A percentile compares a stretch with the other conserved stretches of the same genome.
phyloP scores from a whole-genome alignment of 257 asterid genomes.

The Verbena officinalis region DNA sequence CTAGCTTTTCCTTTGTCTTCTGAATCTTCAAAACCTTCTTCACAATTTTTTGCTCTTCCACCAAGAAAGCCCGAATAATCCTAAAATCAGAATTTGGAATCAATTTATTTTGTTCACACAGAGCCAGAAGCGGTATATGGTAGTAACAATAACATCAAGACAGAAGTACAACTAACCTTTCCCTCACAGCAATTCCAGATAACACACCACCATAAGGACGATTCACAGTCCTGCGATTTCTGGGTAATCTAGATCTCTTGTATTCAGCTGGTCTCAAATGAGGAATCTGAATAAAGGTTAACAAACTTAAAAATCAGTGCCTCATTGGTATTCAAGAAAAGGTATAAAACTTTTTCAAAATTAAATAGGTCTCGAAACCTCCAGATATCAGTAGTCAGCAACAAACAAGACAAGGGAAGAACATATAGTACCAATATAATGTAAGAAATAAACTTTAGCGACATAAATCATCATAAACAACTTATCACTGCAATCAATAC shows the following conservation, averaged over 20 bases:
- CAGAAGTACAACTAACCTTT: constrained; percentile 44
- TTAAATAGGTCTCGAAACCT: too few relatives aligned
- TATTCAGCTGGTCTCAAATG: constrained; percentile 77
- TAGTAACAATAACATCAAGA: neutral
- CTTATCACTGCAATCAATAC: neutral
- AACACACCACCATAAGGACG: constrained; percentile 78
- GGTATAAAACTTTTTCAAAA: too few relatives aligned
- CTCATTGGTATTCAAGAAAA: neutral
- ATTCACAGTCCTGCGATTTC: constrained; percentile 76
- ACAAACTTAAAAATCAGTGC: constrained; percentile 11
- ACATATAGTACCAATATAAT: neutral
- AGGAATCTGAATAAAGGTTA: constrained; percentile 50
- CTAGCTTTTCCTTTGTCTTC: constrained; percentile 59
- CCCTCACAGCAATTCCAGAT: constrained; percentile 70
- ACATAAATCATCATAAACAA: neutral
- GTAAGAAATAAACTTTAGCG: neutral
- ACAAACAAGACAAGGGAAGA: neutral
- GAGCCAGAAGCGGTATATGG: neutral
- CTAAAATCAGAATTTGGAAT: constrained; percentile 21
- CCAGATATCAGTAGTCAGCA: too few relatives aligned
- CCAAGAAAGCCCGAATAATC: constrained; percentile 75
- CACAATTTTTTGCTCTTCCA: constrained; percentile 75
- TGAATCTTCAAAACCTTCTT: constrained; percentile 77
- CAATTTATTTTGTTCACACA: neutral
- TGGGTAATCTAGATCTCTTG: constrained; percentile 71